Evolutionary conservation across 495 filamentous ascomycete species (phyloP), one percentile per base, ranked within the genome.

Genomic region (Clohesyomyces aquaticus): DNA sequence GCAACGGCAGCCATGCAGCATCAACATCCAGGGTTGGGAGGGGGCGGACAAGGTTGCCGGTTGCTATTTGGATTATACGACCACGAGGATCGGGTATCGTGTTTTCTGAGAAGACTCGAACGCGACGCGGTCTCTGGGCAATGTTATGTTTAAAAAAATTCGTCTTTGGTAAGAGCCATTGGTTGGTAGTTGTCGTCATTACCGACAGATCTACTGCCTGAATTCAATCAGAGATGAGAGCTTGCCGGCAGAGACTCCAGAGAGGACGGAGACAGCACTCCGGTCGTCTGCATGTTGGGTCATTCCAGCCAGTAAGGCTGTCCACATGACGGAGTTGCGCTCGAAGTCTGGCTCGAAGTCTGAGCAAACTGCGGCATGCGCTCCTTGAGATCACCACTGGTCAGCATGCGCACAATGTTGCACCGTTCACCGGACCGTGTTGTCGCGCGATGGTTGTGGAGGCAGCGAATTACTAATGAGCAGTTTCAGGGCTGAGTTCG

Each of bases 151-250:
- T 50, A 46, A 52, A 64, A 58, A 59, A 54, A 49, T 63, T 49
- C 48, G 11, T n/a, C 9, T 28, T 22, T 51, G 16, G 22, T 6
- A 35, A n/a, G 32, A 47, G 22, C 25, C 26, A 64, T 64, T 64
- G 61, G 61, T 35, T 48, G 47, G 47, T 32, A 14, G 55, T 35
- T 47, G 25, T 54, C 46, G 55, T 35, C 46, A 38, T 42, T 64
- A 29, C 46, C 32, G 32, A 25, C 23, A 29, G 46, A 65, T 65
- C 32, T 59, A 65, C 62, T 59, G 62, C 55, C 62, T 65, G 55
- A 65, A 65, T 59, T 41, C 25, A 46, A 57, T 10, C 45, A 48
- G 35, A 57, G 18, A 63, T 54, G 43, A 26, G 43, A 35, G 42
- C 27, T 22, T 28, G 43, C 21, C 6, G n/a, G 23, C 11, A 10